Percentiles rank a stretch among this genome's conserved stretches.
phyloP scores from a whole-genome alignment of 371 early-diverging fungal genomes.

The Mortierella sp. region DNA sequence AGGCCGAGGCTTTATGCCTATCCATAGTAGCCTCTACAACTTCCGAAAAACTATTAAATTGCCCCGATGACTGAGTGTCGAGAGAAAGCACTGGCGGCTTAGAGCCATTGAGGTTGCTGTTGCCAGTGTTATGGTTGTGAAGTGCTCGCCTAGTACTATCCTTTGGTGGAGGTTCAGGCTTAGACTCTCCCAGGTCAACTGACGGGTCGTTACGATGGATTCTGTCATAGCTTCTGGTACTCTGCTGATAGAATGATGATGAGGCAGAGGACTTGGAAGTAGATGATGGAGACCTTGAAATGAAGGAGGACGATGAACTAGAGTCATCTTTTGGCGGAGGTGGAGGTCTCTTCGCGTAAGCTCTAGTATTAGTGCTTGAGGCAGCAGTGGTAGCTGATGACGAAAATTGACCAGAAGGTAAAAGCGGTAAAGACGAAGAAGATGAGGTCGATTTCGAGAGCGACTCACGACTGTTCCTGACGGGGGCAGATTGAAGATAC shows the following conservation, averaged over 20 bases:
- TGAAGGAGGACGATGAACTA: background rate
- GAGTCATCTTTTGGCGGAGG: conserved; percentile 26
- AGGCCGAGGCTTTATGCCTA: conserved; percentile 9
- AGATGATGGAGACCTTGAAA: conserved; percentile 1
- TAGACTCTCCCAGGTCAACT: conserved; percentile 8
- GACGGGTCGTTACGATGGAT: conserved; percentile 4
- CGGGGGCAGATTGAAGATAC: conserved; percentile 21
- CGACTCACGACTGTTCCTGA: conserved; percentile 31
- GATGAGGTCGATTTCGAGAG: conserved; percentile 21
- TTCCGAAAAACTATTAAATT: conserved; percentile 19
- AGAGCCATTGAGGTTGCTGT: background rate
- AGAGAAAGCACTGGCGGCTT: conserved; percentile 32
- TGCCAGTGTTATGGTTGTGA: background rate
- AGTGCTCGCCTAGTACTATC: conserved; percentile 16
- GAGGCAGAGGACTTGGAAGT: background rate
- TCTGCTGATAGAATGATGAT: conserved; percentile 4
- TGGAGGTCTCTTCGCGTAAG: conserved; percentile 34
- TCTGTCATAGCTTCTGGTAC: background rate
- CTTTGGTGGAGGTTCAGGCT: conserved; percentile 42
- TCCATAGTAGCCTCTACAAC: conserved; percentile 28
- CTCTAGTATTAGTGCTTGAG: background rate
- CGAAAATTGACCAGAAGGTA: background rate
- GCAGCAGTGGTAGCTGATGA: background rate
- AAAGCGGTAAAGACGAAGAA: conserved; percentile 7
- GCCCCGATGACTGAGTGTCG: conserved; percentile 18